Percentiles rank a stretch among this genome's conserved stretches.
Evolutionary conservation across 2,329 filamentous ascomycete species (phyloP).

Genomic region (Immersiporthe knoxdaviesiana): DNA sequence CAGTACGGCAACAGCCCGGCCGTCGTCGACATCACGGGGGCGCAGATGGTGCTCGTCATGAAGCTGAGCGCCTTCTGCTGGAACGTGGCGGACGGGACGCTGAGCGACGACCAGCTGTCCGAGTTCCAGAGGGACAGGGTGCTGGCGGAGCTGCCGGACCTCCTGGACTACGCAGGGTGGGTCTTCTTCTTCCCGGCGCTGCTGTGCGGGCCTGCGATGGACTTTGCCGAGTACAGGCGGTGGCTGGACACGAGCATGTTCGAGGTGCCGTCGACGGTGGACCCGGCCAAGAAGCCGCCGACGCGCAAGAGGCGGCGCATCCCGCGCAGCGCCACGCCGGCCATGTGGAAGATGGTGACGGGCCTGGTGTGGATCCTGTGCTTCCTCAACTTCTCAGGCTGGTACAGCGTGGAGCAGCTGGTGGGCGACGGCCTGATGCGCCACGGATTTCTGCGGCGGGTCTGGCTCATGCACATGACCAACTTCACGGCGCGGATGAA

Average conservation of each 20-base stretch:
- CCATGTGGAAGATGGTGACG: constrained; percentile 71
- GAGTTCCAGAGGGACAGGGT: constrained; percentile 84
- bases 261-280: constrained; percentile 77
- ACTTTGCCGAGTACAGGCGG: constrained; percentile 87
- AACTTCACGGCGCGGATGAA: constrained; percentile 82
- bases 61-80: constrained; percentile 96
- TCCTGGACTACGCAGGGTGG: constrained; percentile 86
- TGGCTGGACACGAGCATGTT: constrained; percentile 98
- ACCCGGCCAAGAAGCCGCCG: constrained; percentile 81
- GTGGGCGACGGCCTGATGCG: constrained; percentile 68
- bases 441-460: constrained; percentile 70
- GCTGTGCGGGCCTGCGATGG: constrained; percentile 88
- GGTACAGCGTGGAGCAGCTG: constrained; percentile 67
- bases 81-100: constrained; percentile 92
- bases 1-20: constrained; percentile 70
- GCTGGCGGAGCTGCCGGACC: constrained; percentile 70
- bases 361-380: constrained; percentile 80
- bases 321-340: constrained; percentile 85
- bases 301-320: constrained; percentile 91
- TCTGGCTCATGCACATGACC: constrained; percentile 83
- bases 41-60: constrained; percentile 98
- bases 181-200: constrained; percentile 94
- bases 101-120: constrained; percentile 78
- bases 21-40: constrained; percentile 84
- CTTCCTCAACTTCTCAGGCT: constrained; percentile 73